A percentile compares a stretch with the other conserved stretches of the same genome.
Evolutionary conservation across 73 alveolate genomes (phyloP).

Genomic region (Blepharisma japonicum): DNA sequence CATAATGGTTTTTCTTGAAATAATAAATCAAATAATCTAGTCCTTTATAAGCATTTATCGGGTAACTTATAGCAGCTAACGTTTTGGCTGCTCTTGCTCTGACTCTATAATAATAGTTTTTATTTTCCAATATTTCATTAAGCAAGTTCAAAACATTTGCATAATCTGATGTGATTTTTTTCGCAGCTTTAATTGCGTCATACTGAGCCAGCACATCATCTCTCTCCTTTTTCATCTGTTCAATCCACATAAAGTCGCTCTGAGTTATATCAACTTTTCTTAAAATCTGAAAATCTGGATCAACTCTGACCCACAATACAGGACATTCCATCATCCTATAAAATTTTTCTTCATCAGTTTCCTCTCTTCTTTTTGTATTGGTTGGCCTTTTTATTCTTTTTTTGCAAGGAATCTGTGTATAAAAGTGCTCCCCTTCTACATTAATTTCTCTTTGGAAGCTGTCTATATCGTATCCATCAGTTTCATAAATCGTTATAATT

Average conservation of each 20-base stretch:
- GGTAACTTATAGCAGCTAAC: constrained; percentile 27
- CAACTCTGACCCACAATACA: constrained; percentile 65
- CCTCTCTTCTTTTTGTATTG: constrained; percentile 50
- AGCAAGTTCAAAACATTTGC: not conserved
- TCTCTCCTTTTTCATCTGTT: constrained; percentile 55
- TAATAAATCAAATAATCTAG: constrained; percentile 28
- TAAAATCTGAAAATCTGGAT: constrained; percentile 57
- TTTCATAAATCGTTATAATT: constrained; percentile 47
- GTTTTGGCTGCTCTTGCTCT: constrained; percentile 51
- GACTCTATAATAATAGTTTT: constrained; percentile 43
- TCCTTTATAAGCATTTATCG: constrained; percentile 26
- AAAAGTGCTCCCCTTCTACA: constrained; percentile 32
- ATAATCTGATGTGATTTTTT: not conserved
- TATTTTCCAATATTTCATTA: constrained; percentile 23
- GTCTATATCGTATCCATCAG: constrained; percentile 61
- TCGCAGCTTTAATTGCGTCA: constrained; percentile 56
- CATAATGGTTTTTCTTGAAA: constrained; percentile 29
- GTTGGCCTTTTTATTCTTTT: constrained; percentile 51
- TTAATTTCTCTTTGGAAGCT: constrained; percentile 39
- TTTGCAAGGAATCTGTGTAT: constrained; percentile 42
- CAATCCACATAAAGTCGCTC: constrained; percentile 50
- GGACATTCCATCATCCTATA: constrained; percentile 45
- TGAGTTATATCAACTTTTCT: constrained; percentile 49
- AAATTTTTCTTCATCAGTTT: constrained; percentile 14
- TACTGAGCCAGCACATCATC: constrained; percentile 57